Evolutionary conservation across 495 filamentous ascomycete species (phyloP), one percentile per base, ranked within the genome.

Genomic region (Penicillium bialowiezense): DNA sequence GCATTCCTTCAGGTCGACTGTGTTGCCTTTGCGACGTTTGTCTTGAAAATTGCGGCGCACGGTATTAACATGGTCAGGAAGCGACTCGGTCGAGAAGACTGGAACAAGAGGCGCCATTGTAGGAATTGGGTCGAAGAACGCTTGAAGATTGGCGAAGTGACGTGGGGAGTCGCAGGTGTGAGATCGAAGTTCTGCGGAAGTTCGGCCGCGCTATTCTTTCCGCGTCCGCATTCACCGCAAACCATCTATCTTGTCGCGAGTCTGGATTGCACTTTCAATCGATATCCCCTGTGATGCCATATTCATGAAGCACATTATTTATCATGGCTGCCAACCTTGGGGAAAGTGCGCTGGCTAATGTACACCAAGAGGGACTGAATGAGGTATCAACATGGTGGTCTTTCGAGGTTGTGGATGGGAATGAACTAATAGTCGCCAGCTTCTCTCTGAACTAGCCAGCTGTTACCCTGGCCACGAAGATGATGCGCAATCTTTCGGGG

Each of bases 1-100:
- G 70, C 90, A 95, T 37, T 81, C 70, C 41, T 78, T 70, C 13
- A 95, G 69, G 40, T 88, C 75, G 54, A 86, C 49, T 6, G 60
- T 40, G 15, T 58, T 56, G 42, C 71, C 70, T 58, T 73, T 73
- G 55, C 72, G 71, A 24, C 64, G 70, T 50, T 71, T 72, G 34
- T 71, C 65, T 49, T 69, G 56, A 56, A 74, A 74, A 56, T 73
- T 73, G 55, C 59, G 66, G 32, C 46, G 55, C 12, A 69, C 49
- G 43, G 63, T 66, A 52, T 73, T 69, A 51, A 76, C 69, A 54
- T 71, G 68, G 28, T 67, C 63, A 19, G 68, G 68, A 28, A 76
- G 67, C 19, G 67, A 48, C 18, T 66, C 61, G 37, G 66, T 61
- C 47, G 58, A 50, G 60, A 76, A 76, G 31, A 70, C 45, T 44